phyloP scores from a whole-genome alignment of 257 asterid genomes.

The Nicotiana tomentosiformis region DNA sequence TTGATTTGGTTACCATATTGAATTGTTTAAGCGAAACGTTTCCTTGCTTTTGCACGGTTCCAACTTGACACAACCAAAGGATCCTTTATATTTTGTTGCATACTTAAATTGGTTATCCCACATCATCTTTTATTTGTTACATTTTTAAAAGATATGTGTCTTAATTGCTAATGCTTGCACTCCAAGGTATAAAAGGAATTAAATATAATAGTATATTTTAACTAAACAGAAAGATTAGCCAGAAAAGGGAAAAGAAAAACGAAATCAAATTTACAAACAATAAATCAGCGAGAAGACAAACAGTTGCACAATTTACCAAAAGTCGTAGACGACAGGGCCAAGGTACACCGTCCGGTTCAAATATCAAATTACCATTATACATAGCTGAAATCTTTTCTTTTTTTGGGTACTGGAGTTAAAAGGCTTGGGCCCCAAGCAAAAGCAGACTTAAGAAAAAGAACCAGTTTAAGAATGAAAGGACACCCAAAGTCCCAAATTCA shows the following conservation, averaged over 20 bases:
- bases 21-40: neutral
- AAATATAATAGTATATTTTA: neutral
- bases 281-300: neutral
- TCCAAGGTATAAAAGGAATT: neutral
- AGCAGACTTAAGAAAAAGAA: neutral
- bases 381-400: neutral
- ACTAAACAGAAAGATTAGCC: neutral
- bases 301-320: neutral
- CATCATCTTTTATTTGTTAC: neutral
- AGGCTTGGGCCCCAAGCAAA: slow-evolving; percentile 41
- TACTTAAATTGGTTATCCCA: neutral
- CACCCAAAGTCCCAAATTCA: neutral
- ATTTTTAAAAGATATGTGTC: neutral
- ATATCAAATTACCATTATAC: neutral
- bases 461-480: neutral
- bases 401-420: neutral
- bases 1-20: neutral
- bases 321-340: neutral
- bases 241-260: neutral
- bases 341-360: neutral
- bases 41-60: neutral
- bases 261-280: neutral
- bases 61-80: too few species aligned
- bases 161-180: neutral
- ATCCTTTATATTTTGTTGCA: neutral